These are phyloP conservation scores for Colletotrichum sp. DNA, from an alignment of 2,329 filamentous ascomycete genomes.

Conservation along the genomic window DNA sequence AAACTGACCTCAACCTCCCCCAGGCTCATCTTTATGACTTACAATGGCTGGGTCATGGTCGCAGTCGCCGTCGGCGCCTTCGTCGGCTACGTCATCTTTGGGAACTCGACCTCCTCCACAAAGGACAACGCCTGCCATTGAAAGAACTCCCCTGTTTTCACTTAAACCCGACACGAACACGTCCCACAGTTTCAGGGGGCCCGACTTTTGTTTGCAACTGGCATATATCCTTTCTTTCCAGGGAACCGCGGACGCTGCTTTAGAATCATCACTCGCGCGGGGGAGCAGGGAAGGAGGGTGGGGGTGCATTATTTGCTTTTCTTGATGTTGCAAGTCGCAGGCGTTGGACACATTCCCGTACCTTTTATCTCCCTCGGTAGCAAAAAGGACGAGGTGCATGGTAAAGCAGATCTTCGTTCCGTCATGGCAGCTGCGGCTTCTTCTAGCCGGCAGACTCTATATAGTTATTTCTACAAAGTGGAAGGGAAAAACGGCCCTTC, in stretches of 20 bases:
- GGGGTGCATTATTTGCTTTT: neutral
- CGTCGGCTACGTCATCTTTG: conserved; percentile 85
- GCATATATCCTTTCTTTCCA: neutral
- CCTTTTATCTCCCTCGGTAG: neutral
- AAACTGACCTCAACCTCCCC: neutral
- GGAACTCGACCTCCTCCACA: conserved; percentile 69
- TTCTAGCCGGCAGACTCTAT: conserved; percentile 3
- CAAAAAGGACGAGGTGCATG: neutral
- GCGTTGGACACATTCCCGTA: neutral
- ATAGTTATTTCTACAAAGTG: neutral
- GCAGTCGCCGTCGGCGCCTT: conserved; percentile 89
- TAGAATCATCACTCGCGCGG: neutral
- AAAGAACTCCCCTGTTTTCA: conserved; percentile 23
- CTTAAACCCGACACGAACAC: neutral
- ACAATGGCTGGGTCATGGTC: conserved; percentile 98
- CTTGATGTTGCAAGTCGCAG: neutral
- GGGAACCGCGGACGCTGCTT: neutral
- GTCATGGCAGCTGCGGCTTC: conserved; percentile 1
- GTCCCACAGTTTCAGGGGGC: neutral
- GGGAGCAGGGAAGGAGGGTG: neutral
- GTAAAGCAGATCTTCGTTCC: neutral
- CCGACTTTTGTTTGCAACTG: neutral
- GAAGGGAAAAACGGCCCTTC: neutral
- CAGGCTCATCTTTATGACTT: conserved; percentile 99
- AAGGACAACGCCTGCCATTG: conserved; percentile 94